These are phyloP conservation scores for Salicornia ramosissima DNA, from an alignment of 148 eudicot genomes.

Conservation along the genomic window DNA sequence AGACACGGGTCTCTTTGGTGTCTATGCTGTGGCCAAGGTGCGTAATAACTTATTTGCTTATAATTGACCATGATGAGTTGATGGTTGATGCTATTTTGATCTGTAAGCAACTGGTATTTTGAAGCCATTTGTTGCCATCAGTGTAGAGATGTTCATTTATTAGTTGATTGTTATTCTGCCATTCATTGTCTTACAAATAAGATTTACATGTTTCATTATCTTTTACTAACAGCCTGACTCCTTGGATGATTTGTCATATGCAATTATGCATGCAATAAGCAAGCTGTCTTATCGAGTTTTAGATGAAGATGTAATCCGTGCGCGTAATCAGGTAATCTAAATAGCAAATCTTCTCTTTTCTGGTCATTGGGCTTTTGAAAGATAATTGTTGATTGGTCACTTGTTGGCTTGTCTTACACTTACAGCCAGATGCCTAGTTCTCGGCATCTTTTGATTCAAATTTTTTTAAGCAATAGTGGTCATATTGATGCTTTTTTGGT, in stretches of 20 bases:
- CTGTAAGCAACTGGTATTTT: neutral
- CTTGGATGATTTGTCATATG: constrained; percentile 60
- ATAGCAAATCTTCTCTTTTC: neutral
- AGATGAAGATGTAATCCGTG: constrained; percentile 60
- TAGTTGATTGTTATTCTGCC: neutral
- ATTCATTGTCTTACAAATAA: neutral
- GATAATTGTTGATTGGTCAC: neutral
- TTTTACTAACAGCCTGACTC: constrained; percentile 41
- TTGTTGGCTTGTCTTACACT: neutral
- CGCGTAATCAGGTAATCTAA: constrained; percentile 56
- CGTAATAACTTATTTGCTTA: constrained; percentile 5
- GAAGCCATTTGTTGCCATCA: neutral
- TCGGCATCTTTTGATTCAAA: neutral
- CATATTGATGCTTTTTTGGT: neutral
- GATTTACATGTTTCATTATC: constrained; percentile 1
- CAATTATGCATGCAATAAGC: constrained; percentile 49
- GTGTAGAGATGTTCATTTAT: neutral
- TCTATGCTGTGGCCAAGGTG: constrained; percentile 53
- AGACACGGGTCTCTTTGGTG: constrained; percentile 53
- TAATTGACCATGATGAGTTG: neutral
- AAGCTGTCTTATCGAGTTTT: constrained; percentile 58
- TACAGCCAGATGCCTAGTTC: neutral
- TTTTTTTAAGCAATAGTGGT: neutral
- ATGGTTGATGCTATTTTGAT: neutral
- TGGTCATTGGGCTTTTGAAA: neutral